A percentile compares a stretch with the other conserved stretches of the same genome.
phyloP scores from a whole-genome alignment of 805 yeast species.

The Zygotorulaspora chibaensis region DNA sequence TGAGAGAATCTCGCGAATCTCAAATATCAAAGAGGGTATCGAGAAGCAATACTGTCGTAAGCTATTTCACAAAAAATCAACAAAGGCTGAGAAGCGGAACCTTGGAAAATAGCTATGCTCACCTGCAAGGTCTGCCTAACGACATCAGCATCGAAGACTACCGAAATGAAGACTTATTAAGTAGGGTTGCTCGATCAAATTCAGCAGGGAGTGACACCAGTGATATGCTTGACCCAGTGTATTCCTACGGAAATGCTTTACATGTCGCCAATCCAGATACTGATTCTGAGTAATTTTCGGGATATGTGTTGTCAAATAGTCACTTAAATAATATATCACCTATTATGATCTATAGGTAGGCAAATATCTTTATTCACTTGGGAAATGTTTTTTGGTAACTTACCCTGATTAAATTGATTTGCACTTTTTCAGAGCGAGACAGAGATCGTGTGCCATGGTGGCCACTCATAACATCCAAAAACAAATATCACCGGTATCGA shows the following conservation, averaged over 20 bases:
- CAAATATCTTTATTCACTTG: too few species aligned
- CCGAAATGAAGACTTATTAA: conserved; percentile 6
- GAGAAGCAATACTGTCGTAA: conserved; percentile 30
- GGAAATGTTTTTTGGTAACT: too few species aligned
- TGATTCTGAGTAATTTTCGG: conserved; percentile 19
- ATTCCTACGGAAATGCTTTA: conserved; percentile 19
- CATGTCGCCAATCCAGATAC: conserved; percentile 33
- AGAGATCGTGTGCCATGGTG: neutral
- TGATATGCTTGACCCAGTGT: conserved; percentile 4
- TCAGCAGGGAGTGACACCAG: conserved; percentile 11
- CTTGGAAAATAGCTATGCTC: conserved; percentile 19
- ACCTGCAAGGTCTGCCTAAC: conserved; percentile 21
- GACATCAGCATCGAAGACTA: conserved; percentile 21
- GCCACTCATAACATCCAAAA: neutral
- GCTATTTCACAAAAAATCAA: conserved; percentile 33
- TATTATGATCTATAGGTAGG: too few species aligned
- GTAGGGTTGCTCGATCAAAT: neutral
- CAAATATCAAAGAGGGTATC: conserved; percentile 8
- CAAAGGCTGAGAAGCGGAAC: conserved; percentile 29
- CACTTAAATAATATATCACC: too few species aligned
- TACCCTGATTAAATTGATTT: neutral
- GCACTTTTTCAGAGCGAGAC: neutral
- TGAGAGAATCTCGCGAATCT: conserved; percentile 21
- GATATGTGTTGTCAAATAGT: too few species aligned
- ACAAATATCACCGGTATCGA: neutral